These are phyloP conservation scores for Hypoxylon lienhwacheense DNA, from an alignment of 495 filamentous ascomycete genomes.

Conservation along the genomic window DNA sequence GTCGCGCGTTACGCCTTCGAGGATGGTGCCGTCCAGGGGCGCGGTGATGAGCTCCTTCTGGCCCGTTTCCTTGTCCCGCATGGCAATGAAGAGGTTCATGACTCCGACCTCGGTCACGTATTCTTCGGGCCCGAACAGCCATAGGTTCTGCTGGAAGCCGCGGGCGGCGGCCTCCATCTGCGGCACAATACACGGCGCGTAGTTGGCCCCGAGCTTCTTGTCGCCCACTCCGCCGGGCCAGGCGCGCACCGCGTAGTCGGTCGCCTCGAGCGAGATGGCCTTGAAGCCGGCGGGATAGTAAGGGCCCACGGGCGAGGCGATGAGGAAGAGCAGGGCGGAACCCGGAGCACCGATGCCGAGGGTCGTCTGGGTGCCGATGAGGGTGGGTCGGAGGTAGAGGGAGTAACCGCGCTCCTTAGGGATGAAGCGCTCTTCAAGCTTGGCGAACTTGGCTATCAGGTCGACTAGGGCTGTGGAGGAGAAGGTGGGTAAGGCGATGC, in stretches of 20 bases:
- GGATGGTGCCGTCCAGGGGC: conserved; percentile 94
- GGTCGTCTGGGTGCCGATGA: conserved; percentile 95
- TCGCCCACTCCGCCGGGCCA: conserved; percentile 97
- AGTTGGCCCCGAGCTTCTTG: conserved; percentile 98
- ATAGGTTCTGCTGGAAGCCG: conserved; percentile 97
- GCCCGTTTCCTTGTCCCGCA: conserved; percentile 79
- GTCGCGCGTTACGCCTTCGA: conserved; percentile 91
- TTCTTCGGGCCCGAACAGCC: conserved; percentile 93
- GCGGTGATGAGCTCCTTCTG: conserved; percentile 89
- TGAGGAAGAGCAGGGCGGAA: conserved; percentile 87
- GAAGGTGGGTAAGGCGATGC: conserved; percentile 90
- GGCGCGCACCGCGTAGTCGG: conserved; percentile 90
- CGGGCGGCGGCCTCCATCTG: conserved; percentile 85
- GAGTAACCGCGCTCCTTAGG: conserved; percentile 83
- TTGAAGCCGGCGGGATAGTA: conserved; percentile 99
- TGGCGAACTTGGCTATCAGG: conserved; percentile 75
- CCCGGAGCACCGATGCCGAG: conserved; percentile 90
- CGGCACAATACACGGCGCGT: conserved; percentile 92
- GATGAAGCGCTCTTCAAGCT: conserved; percentile 85
- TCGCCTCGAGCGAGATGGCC: conserved; percentile 89
- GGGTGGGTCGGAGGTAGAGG: conserved; percentile 90
- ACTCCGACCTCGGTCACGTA: conserved; percentile 95
- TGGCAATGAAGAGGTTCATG: conserved; percentile 92
- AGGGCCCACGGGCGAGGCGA: conserved; percentile 94
- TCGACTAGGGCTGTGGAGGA: conserved; percentile 69